Evolutionary conservation across 768 basidiomycete species (phyloP).

Genomic region (Auriscalpium orientale): DNA sequence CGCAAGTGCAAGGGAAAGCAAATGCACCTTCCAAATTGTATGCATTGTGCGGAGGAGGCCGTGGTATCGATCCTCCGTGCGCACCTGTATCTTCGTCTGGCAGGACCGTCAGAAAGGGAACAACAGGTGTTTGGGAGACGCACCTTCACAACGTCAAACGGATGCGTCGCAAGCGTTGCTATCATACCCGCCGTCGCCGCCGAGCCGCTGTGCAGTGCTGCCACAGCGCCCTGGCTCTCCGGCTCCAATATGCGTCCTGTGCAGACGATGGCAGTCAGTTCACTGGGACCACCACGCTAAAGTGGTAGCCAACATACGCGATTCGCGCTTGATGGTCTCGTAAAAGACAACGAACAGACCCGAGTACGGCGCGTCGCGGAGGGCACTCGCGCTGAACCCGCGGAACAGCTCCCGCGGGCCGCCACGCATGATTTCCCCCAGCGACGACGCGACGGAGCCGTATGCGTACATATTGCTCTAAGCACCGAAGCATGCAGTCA

Average conservation of each 20-base stretch:
- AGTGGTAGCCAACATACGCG: conserved; percentile 35
- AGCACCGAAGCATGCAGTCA: not conserved
- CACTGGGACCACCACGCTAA: not conserved
- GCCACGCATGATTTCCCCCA: conserved; percentile 51
- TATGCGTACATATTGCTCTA: conserved; percentile 82
- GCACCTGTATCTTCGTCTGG: conserved; percentile 89
- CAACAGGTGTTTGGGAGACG: conserved; percentile 2
- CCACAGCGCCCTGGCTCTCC: conserved; percentile 25
- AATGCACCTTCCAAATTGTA: conserved; percentile 58
- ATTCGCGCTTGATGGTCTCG: conserved; percentile 74
- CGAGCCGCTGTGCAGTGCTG: conserved; percentile 51
- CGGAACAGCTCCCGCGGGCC: conserved; percentile 80
- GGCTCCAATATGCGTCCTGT: conserved; percentile 15
- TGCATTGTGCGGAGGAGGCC: conserved; percentile 56
- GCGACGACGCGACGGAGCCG: conserved; percentile 48
- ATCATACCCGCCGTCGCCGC: conserved; percentile 79
- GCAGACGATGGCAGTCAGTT: conserved; percentile 30
- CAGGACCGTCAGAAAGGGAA: not conserved
- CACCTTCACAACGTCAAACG: conserved; percentile 93
- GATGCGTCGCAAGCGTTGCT: conserved; percentile 82
- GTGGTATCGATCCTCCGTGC: conserved; percentile 67
- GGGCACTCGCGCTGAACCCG: conserved; percentile 78
- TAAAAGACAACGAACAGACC: conserved; percentile 86
- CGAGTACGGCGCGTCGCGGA: conserved; percentile 93
- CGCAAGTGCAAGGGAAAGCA: not conserved